These are phyloP conservation scores for Microthlaspi erraticum DNA, from an alignment of 345 rosid genomes.

Conservation along the genomic window DNA sequence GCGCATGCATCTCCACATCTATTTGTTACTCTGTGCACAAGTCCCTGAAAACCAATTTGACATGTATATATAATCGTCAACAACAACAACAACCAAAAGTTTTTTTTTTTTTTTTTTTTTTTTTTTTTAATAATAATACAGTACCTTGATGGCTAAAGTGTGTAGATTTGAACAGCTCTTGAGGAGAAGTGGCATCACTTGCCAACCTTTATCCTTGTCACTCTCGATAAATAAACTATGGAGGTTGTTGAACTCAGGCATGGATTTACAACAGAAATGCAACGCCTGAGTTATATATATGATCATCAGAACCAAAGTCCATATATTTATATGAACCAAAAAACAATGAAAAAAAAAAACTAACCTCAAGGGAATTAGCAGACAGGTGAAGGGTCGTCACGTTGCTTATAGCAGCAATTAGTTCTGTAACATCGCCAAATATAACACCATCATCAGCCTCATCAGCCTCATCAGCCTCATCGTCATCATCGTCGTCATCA, in stretches of 20 bases:
- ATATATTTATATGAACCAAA: neutral
- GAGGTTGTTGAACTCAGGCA: neutral
- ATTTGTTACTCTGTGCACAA: neutral
- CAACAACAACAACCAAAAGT: too few relatives aligned
- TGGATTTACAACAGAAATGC: neutral
- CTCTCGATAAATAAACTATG: neutral
- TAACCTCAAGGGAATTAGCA: conserved; percentile 15
- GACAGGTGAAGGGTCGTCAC: conserved; percentile 14
- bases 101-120: too few relatives aligned
- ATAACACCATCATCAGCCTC: neutral
- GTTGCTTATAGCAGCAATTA: neutral
- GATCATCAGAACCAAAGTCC: neutral
- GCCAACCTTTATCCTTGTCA: neutral
- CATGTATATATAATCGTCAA: neutral
- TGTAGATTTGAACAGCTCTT: neutral
- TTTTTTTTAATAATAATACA: neutral
- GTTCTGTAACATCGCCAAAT: neutral
- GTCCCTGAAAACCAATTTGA: neutral
- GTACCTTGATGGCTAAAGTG: neutral
- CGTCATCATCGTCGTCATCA: too few relatives aligned
- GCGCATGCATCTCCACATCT: conserved; percentile 1
- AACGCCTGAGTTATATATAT: neutral
- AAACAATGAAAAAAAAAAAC: neutral
- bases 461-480: too few relatives aligned
- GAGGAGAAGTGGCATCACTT: conserved; percentile 4